phyloP scores from a whole-genome alignment of 2,329 filamentous ascomycete species.

The Mycosphaerelloides madeirae region DNA sequence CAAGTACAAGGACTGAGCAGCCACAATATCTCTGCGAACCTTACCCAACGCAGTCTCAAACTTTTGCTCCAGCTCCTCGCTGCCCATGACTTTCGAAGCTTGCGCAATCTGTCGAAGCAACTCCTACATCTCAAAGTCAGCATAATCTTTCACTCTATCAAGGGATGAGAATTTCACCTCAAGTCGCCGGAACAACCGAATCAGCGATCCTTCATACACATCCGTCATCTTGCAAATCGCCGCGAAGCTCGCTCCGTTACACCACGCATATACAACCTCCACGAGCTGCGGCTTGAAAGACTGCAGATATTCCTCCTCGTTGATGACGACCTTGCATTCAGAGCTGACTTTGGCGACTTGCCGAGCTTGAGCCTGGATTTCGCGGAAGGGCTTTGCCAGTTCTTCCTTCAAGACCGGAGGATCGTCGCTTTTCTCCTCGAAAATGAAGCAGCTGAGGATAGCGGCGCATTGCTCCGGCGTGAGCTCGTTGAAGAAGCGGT shows the following conservation, averaged over 20 bases:
- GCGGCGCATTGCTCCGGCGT: slow-evolving; percentile 82
- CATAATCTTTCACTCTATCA: too few species aligned
- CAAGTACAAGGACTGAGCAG: slow-evolving; percentile 87
- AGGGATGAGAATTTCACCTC: slow-evolving; percentile 45
- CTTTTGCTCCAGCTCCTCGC: slow-evolving; percentile 84
- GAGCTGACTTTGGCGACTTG: slow-evolving; percentile 88
- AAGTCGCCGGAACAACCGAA: slow-evolving; percentile 89
- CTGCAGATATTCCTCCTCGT: slow-evolving; percentile 88
- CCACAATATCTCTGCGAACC: slow-evolving; percentile 89
- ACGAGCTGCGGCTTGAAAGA: slow-evolving; percentile 92
- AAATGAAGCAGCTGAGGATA: slow-evolving; percentile 89
- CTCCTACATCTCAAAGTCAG: slow-evolving; percentile 45
- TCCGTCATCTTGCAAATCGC: slow-evolving; percentile 99
- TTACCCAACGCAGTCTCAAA: slow-evolving; percentile 82
- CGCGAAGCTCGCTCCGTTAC: slow-evolving; percentile 81
- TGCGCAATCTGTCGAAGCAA: slow-evolving; percentile 91
- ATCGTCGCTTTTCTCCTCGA: slow-evolving; percentile 89
- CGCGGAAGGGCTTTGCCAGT: slow-evolving; percentile 75
- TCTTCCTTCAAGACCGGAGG: slow-evolving; percentile 70
- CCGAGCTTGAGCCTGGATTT: slow-evolving; percentile 81
- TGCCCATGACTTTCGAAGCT: slow-evolving; percentile 96
- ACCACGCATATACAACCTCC: slow-evolving; percentile 93
- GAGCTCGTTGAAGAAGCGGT: slow-evolving; percentile 96
- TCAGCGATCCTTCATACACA: slow-evolving; percentile 92
- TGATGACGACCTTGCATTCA: slow-evolving; percentile 89